Evolutionary conservation across 306 rosid genomes (phyloP).

Genomic region (Castanea crenata): DNA sequence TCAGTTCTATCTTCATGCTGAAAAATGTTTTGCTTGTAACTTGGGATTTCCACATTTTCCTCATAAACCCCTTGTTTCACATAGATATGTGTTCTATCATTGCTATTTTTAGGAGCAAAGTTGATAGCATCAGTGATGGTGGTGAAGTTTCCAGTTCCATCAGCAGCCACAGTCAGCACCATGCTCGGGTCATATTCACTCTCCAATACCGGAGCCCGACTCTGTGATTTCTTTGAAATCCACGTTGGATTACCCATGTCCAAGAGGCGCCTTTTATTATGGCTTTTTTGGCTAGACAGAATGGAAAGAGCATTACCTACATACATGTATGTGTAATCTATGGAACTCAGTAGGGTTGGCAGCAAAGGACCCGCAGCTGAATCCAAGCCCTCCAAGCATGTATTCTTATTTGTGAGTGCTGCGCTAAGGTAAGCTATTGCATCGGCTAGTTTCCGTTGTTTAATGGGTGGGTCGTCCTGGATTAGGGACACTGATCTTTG

Average conservation of each 20-base stretch:
- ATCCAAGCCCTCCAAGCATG: slow-evolving; percentile 76
- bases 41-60: slow-evolving; percentile 74
- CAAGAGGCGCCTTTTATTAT: slow-evolving; percentile 36
- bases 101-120: slow-evolving; percentile 66
- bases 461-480: slow-evolving; percentile 3
- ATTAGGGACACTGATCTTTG: slow-evolving; percentile 47
- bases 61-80: slow-evolving; percentile 57
- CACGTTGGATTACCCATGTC: slow-evolving; percentile 20
- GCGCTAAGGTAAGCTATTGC: slow-evolving; percentile 77
- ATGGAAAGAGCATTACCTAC: slow-evolving; percentile 68
- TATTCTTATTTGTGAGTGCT: slow-evolving; percentile 78
- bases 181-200: slow-evolving; percentile 29
- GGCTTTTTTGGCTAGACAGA: slow-evolving; percentile 35
- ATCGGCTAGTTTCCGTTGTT: slow-evolving; percentile 31
- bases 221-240: slow-evolving; percentile 23
- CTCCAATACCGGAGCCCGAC: no score
- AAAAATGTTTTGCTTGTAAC: slow-evolving; percentile 61
- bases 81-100: slow-evolving; percentile 52
- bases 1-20: slow-evolving; percentile 72
- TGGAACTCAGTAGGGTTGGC: slow-evolving; percentile 44
- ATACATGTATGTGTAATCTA: slow-evolving; percentile 47
- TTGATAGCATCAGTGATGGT: slow-evolving; percentile 57
- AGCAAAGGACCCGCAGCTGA: slow-evolving; percentile 64
- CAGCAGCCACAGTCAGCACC: slow-evolving; percentile 56
- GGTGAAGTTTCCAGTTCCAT: slow-evolving; percentile 71